Evolutionary conservation across 2,329 filamentous ascomycete species (phyloP).

Genomic region (Bipolaris victoriae): DNA sequence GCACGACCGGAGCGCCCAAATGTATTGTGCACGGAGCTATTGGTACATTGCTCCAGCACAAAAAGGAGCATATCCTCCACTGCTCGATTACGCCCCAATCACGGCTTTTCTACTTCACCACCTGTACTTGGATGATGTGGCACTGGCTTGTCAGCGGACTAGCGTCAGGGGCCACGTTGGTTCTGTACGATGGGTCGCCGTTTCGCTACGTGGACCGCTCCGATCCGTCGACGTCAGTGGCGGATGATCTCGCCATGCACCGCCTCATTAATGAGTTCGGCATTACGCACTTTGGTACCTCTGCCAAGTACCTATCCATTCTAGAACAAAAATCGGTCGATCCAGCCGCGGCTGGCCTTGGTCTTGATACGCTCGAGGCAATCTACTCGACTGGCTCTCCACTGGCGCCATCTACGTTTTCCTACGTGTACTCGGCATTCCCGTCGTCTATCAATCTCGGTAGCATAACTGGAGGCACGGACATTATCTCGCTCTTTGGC

Average conservation of each 20-base stretch:
- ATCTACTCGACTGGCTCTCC: constrained; percentile 96
- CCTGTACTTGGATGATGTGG: constrained; percentile 99
- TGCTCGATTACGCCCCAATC: constrained; percentile 76
- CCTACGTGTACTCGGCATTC: constrained; percentile 85
- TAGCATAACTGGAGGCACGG: constrained; percentile 93
- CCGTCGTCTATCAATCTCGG: constrained; percentile 81
- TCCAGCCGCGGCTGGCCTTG: constrained; percentile 56
- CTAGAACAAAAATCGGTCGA: constrained; percentile 73
- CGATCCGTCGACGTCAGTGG: constrained; percentile 58
- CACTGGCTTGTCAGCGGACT: constrained; percentile 92
- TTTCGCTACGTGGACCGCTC: constrained; percentile 61
- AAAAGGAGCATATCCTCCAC: constrained; percentile 92
- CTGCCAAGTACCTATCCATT: constrained; percentile 88
- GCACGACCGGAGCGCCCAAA: constrained; percentile 86
- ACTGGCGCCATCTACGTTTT: constrained; percentile 89
- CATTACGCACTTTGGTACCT: constrained; percentile 94
- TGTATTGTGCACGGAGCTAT: constrained; percentile 92
- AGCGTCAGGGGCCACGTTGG: constrained; percentile 78
- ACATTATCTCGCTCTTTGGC: constrained; percentile 95
- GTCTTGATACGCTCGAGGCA: constrained; percentile 67
- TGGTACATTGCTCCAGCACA: constrained; percentile 92
- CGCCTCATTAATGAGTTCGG: constrained; percentile 77
- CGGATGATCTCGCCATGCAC: constrained; percentile 81
- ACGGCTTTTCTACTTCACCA: constrained; percentile 90
- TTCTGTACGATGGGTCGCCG: constrained; percentile 92